Evolutionary conservation across 2,329 filamentous ascomycete species (phyloP).

Genomic region (Epichloe scottii): DNA sequence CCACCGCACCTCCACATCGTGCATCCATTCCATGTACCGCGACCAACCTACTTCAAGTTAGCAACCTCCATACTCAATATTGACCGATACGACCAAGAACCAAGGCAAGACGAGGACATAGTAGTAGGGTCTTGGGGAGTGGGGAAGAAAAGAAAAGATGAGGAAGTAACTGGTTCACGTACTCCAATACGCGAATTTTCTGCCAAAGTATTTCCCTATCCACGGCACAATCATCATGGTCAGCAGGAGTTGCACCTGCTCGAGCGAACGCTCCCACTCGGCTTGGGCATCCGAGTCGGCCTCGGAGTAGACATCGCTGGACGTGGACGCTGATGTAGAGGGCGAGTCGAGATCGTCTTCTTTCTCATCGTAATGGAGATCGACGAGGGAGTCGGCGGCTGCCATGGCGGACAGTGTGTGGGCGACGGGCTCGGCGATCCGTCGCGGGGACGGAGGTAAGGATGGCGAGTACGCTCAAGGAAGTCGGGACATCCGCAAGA

Average conservation of each 20-base stretch:
- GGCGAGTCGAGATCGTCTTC: slow-evolving; percentile 48
- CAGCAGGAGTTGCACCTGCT: slow-evolving; percentile 83
- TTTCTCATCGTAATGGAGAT: slow-evolving; percentile 39
- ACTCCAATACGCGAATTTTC: slow-evolving; percentile 97
- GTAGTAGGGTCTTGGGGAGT: not conserved
- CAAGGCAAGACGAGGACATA: not conserved
- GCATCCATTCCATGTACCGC: slow-evolving; percentile 89
- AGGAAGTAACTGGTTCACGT: slow-evolving; percentile 10
- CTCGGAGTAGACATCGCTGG: slow-evolving; percentile 44
- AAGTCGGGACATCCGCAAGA: not conserved
- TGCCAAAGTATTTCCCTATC: slow-evolving; percentile 84
- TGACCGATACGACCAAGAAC: not conserved
- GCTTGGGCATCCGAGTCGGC: slow-evolving; percentile 73
- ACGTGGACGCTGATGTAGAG: slow-evolving; percentile 30
- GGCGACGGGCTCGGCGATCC: not conserved
- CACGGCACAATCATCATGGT: slow-evolving; percentile 94
- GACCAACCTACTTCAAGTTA: slow-evolving; percentile 57
- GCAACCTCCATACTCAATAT: not conserved
- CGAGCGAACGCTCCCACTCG: slow-evolving; percentile 89
- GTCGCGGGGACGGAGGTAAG: not conserved
- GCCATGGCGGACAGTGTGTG: slow-evolving; percentile 13
- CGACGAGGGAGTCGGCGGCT: slow-evolving; percentile 33
- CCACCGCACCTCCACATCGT: slow-evolving; percentile 59
- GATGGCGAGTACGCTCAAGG: not conserved
- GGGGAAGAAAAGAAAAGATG: not conserved